A percentile compares a stretch with the other conserved stretches of the same genome.
Conservation (phyloP, 805 yeast species). For the Vanderwaltozyma polyspora region DNA sequence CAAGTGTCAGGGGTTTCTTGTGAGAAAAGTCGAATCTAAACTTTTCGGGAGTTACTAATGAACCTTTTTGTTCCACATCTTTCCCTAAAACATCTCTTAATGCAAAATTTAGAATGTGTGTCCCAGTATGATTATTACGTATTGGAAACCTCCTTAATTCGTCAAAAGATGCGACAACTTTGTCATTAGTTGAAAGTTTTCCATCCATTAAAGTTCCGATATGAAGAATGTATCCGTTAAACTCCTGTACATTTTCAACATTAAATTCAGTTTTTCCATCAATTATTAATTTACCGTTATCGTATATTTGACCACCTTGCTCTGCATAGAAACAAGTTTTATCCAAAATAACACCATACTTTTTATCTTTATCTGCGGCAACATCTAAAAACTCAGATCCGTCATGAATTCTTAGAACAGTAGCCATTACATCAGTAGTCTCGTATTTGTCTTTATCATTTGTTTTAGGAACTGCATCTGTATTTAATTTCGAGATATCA, state of each 20-base stretch:
- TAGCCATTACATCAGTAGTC: conserved; percentile 54
- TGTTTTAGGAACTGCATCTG: conserved; percentile 61
- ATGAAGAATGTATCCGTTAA: conserved; percentile 91
- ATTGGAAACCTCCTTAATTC: conserved; percentile 92
- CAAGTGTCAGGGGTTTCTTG: conserved; percentile 65
- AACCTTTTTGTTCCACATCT: conserved; percentile 89
- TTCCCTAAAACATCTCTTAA: conserved; percentile 78
- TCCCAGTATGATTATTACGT: conserved; percentile 96
- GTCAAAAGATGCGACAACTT: conserved; percentile 76
- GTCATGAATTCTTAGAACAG: conserved; percentile 58
- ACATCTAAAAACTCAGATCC: conserved; percentile 50
- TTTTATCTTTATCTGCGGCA: conserved; percentile 34
- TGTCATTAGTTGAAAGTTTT: conserved; percentile 49
- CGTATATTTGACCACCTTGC: conserved; percentile 98
- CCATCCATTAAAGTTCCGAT: conserved; percentile 84
- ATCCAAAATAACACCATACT: conserved; percentile 74
- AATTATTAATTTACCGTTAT: conserved; percentile 82
- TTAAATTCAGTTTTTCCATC: conserved; percentile 78
- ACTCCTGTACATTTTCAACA: conserved; percentile 83
- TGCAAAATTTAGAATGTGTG: conserved; percentile 87
- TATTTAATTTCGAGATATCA: conserved; percentile 58
- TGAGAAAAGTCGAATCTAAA: conserved; percentile 93
- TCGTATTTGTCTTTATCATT: conserved; percentile 78
- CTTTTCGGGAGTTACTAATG: conserved; percentile 89
- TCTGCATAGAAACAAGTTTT: conserved; percentile 95